Base-by-base conservation (phyloP, 2,329 filamentous ascomycete genomes). In the Lizonia empirigonia region DNA sequence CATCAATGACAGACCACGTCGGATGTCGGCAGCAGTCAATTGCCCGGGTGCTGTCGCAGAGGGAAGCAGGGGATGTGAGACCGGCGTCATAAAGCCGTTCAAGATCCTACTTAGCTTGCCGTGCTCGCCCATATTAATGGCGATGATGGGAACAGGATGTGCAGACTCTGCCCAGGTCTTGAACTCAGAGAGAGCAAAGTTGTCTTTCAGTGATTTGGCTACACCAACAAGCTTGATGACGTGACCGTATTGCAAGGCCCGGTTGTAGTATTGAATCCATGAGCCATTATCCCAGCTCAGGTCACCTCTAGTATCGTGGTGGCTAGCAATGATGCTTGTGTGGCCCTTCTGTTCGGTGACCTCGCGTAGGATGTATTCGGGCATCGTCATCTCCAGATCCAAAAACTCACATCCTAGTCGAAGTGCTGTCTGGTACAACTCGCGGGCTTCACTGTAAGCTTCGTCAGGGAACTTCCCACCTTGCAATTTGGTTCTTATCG, bases 21-120 rank as follows among this genome's bases (percentile, higher is more conserved):
- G 86, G 57, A 99, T 97, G 64, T 99, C 92, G 2, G 85, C 83
- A 0, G 93, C 91, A 4, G 91, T 96, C 41, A 99, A 82, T 68
- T 99, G 94, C 1, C 94, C 94, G 4, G 94, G 93, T 0, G 94
- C 94, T 30, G 94, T 93, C 69, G 94, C 94, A 76, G 92, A 91
- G 0, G 93, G 91, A n/a, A 97, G 80, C 10, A 82, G 83, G 1
- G 91, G 89, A 71, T 97, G 94, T 3, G 91, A 91, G 12, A 99
- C 94, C 0, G 94, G 94, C 0, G 94, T 97, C 78, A 99, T 85
- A 78, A 97, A 97, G 23, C 83, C 81, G 74, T 99, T 99, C 51
- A 95, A 78, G 35, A 99, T 87, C 26, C 94, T 87, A 67, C 91
- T 96, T 33, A 97, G 82, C 76, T 96, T 94, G 39, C 94, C 94